Evolutionary conservation across 2,329 filamentous ascomycete species (phyloP), one percentile per base, ranked within the genome.

Genomic region (Fusarium sp.): DNA sequence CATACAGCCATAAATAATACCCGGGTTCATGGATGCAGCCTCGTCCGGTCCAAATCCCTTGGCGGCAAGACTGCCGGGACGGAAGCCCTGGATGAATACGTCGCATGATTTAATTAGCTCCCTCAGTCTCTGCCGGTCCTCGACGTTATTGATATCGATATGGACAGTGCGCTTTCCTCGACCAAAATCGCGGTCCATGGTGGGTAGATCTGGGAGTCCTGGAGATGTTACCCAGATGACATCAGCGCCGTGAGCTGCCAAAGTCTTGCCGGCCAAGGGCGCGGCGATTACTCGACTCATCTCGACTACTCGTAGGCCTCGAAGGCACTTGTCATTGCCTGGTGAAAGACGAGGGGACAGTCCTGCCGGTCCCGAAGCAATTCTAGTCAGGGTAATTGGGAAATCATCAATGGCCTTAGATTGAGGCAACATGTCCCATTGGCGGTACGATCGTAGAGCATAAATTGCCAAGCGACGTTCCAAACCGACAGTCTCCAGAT

Each of bases 271-370:
- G 1, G 41, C 41, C 13, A 56, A 13, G 5, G 41, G 53, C 5
- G 41, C 53, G 10, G 41, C 53, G 32, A 56, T 56, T 4, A 56
- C 53, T 17, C 41, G 53, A 12, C 53, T 56, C 53, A 56, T 56
- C 17, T 56, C 53, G 9, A 56, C 41, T 13, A 56, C 41, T 35
- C 53, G 41, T 23, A 56, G 32, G 20, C 53, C 53, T 37, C 53
- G 40, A 13, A 56, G 53, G 9, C 41, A 56, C 11, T 56, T 56
- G 23, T 46, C 53, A 3, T 56, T 56, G 23, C 23, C 32, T 13
- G 41, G 32, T 38, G 23, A 14, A 5, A 56, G 41, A 38, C 41
- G 53, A 46, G 41, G 18, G 12, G 53, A 12, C 3, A 56, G 41
- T 4, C 53, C 32, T 17, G 23, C 4, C 6, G 32, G 41, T 11